Percentiles rank a stretch among this genome's conserved stretches.
phyloP scores from a whole-genome alignment of 768 basidiomycete genomes.

The Panaeolus papilionaceus region DNA sequence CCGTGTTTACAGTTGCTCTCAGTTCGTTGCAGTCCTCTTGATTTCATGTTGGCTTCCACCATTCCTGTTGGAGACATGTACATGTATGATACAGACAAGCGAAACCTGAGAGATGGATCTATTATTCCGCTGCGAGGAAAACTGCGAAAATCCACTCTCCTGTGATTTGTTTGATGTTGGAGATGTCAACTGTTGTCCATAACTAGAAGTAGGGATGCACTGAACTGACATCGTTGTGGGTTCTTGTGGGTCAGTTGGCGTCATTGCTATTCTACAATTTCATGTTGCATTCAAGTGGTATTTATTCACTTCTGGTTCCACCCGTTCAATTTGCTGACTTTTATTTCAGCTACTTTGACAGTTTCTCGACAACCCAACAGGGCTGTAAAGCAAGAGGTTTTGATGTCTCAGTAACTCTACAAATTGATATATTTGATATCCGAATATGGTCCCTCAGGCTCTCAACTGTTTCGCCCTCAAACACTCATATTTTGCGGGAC shows the following conservation, averaged over 20 bases:
- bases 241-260: neutral
- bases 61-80: slow-evolving; percentile 3
- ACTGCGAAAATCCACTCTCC: slow-evolving; percentile 2
- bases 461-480: slow-evolving; percentile 11
- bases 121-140: neutral
- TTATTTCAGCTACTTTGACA: neutral
- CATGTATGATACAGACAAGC: neutral
- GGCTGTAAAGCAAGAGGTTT: neutral
- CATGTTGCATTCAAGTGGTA: neutral
- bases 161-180: slow-evolving; percentile 5
- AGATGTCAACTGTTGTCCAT: neutral
- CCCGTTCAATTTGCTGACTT: neutral
- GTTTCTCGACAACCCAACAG: neutral
- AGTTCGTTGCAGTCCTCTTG: neutral
- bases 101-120: slow-evolving; percentile 1
- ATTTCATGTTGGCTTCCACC: neutral
- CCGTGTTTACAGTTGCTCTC: neutral
- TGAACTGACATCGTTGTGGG: neutral
- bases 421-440: slow-evolving; percentile 7
- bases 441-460: neutral
- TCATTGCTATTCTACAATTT: neutral
- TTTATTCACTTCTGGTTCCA: neutral
- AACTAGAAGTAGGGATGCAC: neutral
- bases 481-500: neutral
- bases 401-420: neutral